These are phyloP conservation scores for Boeremia lycopersici DNA, from an alignment of 2,329 filamentous ascomycete species.

Conservation along the genomic window DNA sequence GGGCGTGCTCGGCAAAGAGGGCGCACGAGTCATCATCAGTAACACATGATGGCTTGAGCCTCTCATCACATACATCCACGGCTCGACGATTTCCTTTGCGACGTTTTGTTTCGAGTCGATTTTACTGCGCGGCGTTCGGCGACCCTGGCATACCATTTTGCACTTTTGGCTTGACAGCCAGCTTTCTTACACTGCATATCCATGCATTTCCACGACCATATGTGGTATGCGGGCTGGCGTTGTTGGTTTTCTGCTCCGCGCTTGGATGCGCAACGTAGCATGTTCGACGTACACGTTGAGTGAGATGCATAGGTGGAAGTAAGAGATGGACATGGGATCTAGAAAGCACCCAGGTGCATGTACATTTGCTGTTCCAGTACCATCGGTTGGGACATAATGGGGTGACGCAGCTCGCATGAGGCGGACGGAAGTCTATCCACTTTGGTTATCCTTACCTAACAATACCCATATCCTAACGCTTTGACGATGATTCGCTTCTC, in stretches of 20 bases:
- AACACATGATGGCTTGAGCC: slow-evolving; percentile 41
- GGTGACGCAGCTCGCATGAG: slow-evolving; percentile 13
- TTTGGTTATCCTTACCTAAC: slow-evolving; percentile 7
- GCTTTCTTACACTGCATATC: slow-evolving; percentile 21
- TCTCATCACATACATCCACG: slow-evolving; percentile 13
- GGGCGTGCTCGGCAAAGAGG: slow-evolving; percentile 93
- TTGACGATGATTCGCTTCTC: not conserved
- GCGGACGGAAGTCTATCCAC: slow-evolving; percentile 12
- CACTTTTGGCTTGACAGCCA: slow-evolving; percentile 16
- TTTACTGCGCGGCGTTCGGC: slow-evolving; percentile 38
- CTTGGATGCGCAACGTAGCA: slow-evolving; percentile 16
- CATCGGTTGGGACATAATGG: slow-evolving; percentile 5
- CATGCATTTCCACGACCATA: slow-evolving; percentile 22
- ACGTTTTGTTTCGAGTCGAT: slow-evolving; percentile 26
- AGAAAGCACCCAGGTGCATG: slow-evolving; percentile 11
- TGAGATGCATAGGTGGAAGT: slow-evolving; percentile 1
- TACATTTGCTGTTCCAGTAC: slow-evolving; percentile 15
- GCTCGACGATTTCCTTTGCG: slow-evolving; percentile 40
- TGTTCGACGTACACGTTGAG: slow-evolving; percentile 6
- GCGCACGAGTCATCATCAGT: slow-evolving; percentile 68
- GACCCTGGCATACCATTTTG: slow-evolving; percentile 30
- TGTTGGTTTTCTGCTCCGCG: slow-evolving; percentile 15
- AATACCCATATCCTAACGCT: slow-evolving; percentile 14
- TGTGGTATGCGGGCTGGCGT: slow-evolving; percentile 25
- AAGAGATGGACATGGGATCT: slow-evolving; percentile 7